Evolutionary conservation across 1,139 yeast genomes (phyloP), one percentile per base, ranked within the genome.

Genomic region (Suhomyces chickasaworum): DNA sequence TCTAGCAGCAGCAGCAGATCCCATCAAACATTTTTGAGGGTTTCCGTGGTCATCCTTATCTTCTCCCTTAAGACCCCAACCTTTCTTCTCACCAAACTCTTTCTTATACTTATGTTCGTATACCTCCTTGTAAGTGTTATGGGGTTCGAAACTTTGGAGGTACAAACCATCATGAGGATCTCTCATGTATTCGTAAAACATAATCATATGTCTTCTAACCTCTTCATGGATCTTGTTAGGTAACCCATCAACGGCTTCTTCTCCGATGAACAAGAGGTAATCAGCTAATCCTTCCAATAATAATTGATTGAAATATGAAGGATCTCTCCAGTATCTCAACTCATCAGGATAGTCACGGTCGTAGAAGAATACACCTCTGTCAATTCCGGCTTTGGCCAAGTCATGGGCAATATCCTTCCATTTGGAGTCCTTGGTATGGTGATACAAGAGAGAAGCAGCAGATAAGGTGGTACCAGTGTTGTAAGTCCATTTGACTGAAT

Each of bases 271-370:
- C 51, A 80, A 63, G 56, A 83, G 59, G 60, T 81, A 84, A 59
- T 84, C 90, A 2, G 87, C 87, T 48, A 83, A 69, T 0, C 90
- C 90, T 61, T 84, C 90, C 38, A 84, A 71, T 42, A 85, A 65
- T 50, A 84, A 68, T 59, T 84, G 89, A 44, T 80, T 77, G 59
- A 84, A 85, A 63, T 81, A 81, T 1, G 85, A 76, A 17, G 81
- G 68, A 57, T 84, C 89, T 50, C 86, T 74, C 81, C 86, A 84
- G 64, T 78, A 82, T 48, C 90, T 69, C 53, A 77, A 75, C 10
- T 73, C 75, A 60, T 69, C 65, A 41, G 73, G 78, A 51, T 83
- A 83, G 59, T 84, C 89, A 53, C 90, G 73, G 61, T 84, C 88
- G 55, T 81, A 84, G 52, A 84, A 71, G 38, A 82, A 78, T 5